Percentiles rank a stretch among this genome's conserved stretches.
Evolutionary conservation across 2,329 filamentous ascomycete species (phyloP).

Genomic region (Trichoderma sp.): DNA sequence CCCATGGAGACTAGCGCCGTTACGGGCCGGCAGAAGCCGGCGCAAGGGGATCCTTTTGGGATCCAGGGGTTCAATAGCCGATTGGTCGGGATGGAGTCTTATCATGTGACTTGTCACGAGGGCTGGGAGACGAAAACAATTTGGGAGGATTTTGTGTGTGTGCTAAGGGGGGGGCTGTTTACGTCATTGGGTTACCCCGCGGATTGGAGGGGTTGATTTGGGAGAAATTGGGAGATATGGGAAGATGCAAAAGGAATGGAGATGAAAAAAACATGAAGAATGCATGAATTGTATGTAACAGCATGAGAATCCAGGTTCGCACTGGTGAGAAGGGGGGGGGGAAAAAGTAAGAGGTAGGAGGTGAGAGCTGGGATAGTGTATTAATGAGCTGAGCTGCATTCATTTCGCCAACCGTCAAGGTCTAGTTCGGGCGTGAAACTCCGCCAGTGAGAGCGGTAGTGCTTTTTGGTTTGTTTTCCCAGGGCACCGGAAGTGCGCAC

Average conservation of each 20-base stretch:
- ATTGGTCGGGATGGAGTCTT: slow-evolving; percentile 4
- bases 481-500: neutral
- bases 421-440: neutral
- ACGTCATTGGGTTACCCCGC: slow-evolving; percentile 13
- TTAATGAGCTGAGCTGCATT: neutral
- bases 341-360: neutral
- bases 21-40: slow-evolving; percentile 20
- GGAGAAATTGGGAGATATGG: neutral
- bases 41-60: neutral
- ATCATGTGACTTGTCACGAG: slow-evolving; percentile 16
- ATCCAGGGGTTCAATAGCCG: slow-evolving; percentile 12
- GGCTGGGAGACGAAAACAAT: neutral
- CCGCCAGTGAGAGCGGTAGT: neutral
- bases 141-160: neutral
- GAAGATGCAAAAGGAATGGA: neutral
- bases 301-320: neutral
- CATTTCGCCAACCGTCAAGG: neutral
- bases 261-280: neutral
- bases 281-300: neutral
- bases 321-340: neutral
- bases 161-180: neutral
- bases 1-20: neutral
- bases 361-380: neutral
- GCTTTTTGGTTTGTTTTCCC: neutral
- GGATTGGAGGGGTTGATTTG: slow-evolving; percentile 16